A percentile compares a stretch with the other conserved stretches of the same genome.
phyloP scores from a whole-genome alignment of 805 yeast species.

The Suhomyces kilbournensis region DNA sequence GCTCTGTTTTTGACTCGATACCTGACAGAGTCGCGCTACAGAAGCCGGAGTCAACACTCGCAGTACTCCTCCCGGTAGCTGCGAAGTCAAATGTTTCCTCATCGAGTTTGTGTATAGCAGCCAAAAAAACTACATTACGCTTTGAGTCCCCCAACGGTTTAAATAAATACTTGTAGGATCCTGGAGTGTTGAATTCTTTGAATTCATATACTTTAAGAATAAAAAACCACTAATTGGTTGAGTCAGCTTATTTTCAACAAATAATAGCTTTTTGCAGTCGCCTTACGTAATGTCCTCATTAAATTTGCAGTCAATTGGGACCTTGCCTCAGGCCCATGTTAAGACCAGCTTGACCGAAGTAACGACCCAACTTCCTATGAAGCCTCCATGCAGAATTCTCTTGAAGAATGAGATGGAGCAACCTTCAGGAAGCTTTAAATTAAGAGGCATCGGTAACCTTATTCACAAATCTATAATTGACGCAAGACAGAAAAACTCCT shows the following conservation, averaged over 20 bases:
- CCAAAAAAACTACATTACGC: neutral
- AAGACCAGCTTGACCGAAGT: slow-evolving; percentile 41
- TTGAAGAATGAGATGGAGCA: slow-evolving; percentile 52
- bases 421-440: slow-evolving; percentile 57
- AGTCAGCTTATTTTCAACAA: neutral
- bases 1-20: neutral
- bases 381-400: slow-evolving; percentile 37
- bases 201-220: neutral
- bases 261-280: neutral
- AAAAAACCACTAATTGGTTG: neutral
- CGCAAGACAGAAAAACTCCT: slow-evolving; percentile 18
- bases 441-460: slow-evolving; percentile 53
- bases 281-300: slow-evolving; percentile 1
- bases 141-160: neutral
- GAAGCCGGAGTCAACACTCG: neutral
- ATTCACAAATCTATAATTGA: slow-evolving; percentile 31
- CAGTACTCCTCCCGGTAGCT: neutral
- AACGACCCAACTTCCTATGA: slow-evolving; percentile 23
- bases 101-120: neutral
- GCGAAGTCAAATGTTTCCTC: slow-evolving; percentile 4
- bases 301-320: slow-evolving; percentile 4
- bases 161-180: neutral
- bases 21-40: neutral
- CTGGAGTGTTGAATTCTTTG: neutral
- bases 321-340: slow-evolving; percentile 20